Percentiles rank a stretch among this genome's conserved stretches.
These are phyloP conservation scores for Madurella fahalii DNA, from an alignment of 2,329 filamentous ascomycete species.

Conservation along the genomic window DNA sequence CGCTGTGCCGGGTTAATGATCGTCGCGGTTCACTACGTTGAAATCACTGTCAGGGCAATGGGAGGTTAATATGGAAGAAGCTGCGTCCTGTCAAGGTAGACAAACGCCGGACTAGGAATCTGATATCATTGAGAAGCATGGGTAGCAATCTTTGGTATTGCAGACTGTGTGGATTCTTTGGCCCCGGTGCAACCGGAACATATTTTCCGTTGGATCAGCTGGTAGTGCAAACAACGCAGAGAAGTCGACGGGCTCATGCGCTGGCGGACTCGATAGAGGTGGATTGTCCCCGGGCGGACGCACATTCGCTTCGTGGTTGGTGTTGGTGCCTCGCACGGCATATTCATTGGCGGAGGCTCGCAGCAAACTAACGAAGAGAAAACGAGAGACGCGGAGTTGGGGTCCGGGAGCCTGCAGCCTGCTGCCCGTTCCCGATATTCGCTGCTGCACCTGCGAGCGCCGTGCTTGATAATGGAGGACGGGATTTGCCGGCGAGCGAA, in stretches of 20 bases:
- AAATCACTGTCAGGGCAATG: not conserved
- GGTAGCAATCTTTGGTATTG: no score
- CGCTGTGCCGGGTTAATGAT: not conserved
- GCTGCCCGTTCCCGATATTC: not conserved
- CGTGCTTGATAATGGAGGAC: not conserved
- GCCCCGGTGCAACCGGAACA: not conserved
- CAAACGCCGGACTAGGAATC: not conserved
- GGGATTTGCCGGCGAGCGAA: not conserved
- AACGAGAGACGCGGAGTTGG: not conserved
- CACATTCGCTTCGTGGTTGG: not conserved
- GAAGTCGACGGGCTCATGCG: not conserved
- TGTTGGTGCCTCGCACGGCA: slow-evolving; percentile 2
- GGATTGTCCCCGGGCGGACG: not conserved
- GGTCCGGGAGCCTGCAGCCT: not conserved
- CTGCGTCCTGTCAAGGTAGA: not conserved
- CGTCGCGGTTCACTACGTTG: not conserved
- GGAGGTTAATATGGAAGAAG: not conserved
- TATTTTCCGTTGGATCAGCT: not conserved
- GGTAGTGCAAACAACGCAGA: not conserved
- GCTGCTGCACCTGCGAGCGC: not conserved
- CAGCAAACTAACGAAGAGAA: not conserved
- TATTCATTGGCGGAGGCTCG: slow-evolving; percentile 9
- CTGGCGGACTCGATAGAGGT: not conserved
- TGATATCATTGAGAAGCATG: not conserved
- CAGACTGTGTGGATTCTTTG: not conserved